Evolutionary conservation across 306 rosid genomes (phyloP).

Genomic region (Casuarina equisetifolia): DNA sequence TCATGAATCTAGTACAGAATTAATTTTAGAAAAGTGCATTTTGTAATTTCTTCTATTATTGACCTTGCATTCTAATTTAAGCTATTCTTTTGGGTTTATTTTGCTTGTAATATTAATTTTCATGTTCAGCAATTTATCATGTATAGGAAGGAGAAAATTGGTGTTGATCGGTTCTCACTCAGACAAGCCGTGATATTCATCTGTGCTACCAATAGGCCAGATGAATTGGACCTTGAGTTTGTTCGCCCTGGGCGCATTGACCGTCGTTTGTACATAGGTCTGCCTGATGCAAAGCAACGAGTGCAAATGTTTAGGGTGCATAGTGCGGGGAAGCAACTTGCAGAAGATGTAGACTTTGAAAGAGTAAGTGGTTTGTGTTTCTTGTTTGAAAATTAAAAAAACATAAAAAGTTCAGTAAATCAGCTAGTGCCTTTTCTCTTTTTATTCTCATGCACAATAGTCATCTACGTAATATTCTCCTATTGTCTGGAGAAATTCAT

Average conservation of each 20-base stretch:
- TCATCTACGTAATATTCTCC: neutral
- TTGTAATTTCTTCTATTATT: slow-evolving; percentile 7
- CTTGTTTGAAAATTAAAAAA: slow-evolving; percentile 1
- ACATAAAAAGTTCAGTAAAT: neutral
- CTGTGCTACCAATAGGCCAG: slow-evolving; percentile 96
- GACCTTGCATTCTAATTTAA: neutral
- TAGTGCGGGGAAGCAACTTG: slow-evolving; percentile 75
- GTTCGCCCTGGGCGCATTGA: slow-evolving; percentile 90
- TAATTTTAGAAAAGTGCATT: neutral
- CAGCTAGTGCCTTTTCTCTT: neutral
- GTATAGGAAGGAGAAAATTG: slow-evolving; percentile 81
- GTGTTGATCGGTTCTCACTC: slow-evolving; percentile 83
- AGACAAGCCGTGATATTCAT: slow-evolving; percentile 96
- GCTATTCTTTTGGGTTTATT: slow-evolving; percentile 7
- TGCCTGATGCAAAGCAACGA: slow-evolving; percentile 92
- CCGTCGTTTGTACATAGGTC: slow-evolving; percentile 92
- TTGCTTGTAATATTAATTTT: slow-evolving; percentile 19
- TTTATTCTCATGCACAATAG: too few species aligned
- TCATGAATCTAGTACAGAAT: neutral
- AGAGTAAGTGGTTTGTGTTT: slow-evolving; percentile 52
- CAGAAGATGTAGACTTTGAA: slow-evolving; percentile 73
- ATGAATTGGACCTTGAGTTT: slow-evolving; percentile 88
- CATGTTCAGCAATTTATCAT: slow-evolving; percentile 24
- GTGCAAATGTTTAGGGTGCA: slow-evolving; percentile 84
- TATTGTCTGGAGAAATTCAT: neutral